Conservation (phyloP, 768 basidiomycete species). For the Amanita thiersii region DNA sequence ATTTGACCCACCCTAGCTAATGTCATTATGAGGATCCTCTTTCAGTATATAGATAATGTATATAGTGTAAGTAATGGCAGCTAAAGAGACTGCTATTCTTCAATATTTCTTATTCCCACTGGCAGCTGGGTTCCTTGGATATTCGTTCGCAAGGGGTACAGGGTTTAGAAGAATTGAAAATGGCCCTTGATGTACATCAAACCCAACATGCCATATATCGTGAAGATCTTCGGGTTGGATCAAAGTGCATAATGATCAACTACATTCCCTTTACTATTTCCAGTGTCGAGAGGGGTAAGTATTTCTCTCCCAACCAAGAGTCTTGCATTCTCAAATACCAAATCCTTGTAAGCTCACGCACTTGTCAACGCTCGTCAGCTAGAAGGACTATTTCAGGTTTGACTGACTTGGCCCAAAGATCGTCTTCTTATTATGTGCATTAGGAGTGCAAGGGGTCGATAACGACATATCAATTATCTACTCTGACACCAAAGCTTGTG, state of each 20-base stretch:
- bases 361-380: constrained; percentile 1
- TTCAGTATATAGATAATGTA: not conserved
- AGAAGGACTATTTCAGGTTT: not conserved
- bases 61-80: not conserved
- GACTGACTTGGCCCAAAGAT: not conserved
- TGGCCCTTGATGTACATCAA: not conserved
- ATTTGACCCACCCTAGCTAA: not conserved
- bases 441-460: constrained; percentile 2
- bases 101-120: not conserved
- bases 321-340: not conserved
- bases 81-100: not conserved
- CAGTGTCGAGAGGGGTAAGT: constrained; percentile 1
- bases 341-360: not conserved
- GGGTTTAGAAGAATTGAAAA: constrained; percentile 4
- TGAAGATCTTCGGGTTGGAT: not conserved
- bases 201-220: constrained; percentile 8
- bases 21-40: not conserved
- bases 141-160: constrained; percentile 2
- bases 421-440: not conserved
- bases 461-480: not conserved
- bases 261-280: not conserved
- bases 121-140: not conserved
- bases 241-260: constrained; percentile 1
- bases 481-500: constrained; percentile 1
- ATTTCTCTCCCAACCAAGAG: not conserved